Evolutionary conservation across 768 basidiomycete species (phyloP), one percentile per base, ranked within the genome.

Genomic region (Lanmaoa rubissima): DNA sequence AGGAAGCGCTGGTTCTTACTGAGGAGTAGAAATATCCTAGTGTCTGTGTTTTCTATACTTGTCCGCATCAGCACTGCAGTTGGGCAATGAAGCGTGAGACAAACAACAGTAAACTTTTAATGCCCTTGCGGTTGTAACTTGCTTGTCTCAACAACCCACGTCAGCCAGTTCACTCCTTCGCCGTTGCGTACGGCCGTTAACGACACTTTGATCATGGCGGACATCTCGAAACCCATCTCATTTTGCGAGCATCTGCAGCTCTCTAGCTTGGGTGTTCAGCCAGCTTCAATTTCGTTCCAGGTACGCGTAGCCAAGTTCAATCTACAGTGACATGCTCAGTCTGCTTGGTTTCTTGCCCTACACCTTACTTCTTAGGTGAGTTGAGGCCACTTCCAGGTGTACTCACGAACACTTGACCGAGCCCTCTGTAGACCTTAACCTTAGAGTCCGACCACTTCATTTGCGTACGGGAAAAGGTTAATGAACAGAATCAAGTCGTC

Each of bases 361-460:
- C 35, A n/a, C 35, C 13, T 46, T 39, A 40, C 48, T 21, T 49
- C 17, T 48, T 55, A 72, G 70, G 70, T 60, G 63, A 42, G 70
- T 61, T 21, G 4, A 4, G 5, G 4, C 21, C 11, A 10, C 31
- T 49, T 47, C 49, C 38, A 39, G 24, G 24, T 55, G 35, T 48
- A 14, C 16, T 26, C 16, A 4, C 42, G 17, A 26, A 40, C 19
- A 28, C 32, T 49, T 57, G 54, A 62, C 55, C 32, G 21, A 51
- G 36, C 16, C 35, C 17, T 53, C n/a, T 54, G 26, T 61, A 94
- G 92, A 93, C 90, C 26, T 77, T 98, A 63, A 98, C 97, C 6
- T 81, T 99, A 62, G 94, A 98, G 77, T 96, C 93, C 62, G 97
- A 99, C 80, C 91, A 92, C 73, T 99, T 92, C 76, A 97, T 99